Conservation (phyloP, 306 rosid species). For the Pterocarpus macrocarpus region DNA sequence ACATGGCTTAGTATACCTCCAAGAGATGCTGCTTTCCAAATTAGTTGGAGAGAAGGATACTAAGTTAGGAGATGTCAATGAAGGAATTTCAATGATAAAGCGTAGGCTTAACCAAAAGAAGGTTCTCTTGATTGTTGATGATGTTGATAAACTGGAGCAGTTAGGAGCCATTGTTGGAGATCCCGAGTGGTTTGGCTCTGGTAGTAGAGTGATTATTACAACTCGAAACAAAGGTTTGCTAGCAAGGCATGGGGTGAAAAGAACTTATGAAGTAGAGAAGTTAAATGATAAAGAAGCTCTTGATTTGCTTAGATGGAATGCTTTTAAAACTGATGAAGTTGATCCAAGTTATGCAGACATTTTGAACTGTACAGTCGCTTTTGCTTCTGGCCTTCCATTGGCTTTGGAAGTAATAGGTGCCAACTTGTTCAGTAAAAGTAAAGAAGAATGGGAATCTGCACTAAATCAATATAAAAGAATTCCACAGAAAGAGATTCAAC, state of each 20-base stretch:
- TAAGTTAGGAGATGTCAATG: neutral
- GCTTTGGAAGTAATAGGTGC: constrained; percentile 28
- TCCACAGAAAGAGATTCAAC: neutral
- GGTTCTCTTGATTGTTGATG: constrained; percentile 24
- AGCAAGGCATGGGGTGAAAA: neutral
- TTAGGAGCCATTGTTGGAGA: neutral
- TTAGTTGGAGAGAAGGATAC: neutral
- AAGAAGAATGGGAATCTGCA: constrained; percentile 1
- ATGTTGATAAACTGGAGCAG: neutral
- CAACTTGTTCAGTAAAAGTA: neutral
- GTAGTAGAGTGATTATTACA: constrained; percentile 9
- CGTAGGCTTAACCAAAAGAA: neutral
- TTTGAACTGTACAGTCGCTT: neutral
- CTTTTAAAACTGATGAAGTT: neutral
- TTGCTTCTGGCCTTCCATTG: constrained; percentile 10
- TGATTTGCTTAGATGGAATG: constrained; percentile 6
- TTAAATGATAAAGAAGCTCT: neutral
- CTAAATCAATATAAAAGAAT: constrained; percentile 9
- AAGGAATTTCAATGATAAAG: neutral
- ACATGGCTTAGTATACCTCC: neutral
- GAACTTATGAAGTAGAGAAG: neutral
- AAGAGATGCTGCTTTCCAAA: neutral
- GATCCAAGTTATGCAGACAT: neutral
- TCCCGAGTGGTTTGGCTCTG: constrained; percentile 17
- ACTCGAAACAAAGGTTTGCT: constrained; percentile 14